phyloP scores from a whole-genome alignment of 257 asterid species.

The Jaltomata sinuosa region DNA sequence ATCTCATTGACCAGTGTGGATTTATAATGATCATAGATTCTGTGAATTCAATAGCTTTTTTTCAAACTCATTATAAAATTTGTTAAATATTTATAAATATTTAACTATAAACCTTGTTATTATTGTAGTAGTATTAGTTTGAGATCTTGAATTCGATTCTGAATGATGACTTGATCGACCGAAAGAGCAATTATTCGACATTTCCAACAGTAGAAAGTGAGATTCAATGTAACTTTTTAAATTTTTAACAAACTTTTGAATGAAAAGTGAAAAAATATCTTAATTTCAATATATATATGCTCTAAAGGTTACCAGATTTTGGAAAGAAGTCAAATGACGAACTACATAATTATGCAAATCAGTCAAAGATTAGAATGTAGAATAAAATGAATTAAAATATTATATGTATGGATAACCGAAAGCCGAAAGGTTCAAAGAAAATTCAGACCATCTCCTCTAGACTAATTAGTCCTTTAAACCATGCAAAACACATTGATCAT shows the following conservation, averaged over 20 bases:
- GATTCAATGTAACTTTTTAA: neutral
- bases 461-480: neutral
- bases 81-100: too few species aligned
- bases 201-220: neutral
- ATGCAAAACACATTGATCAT: neutral
- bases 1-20: too few species aligned
- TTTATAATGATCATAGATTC: too few species aligned
- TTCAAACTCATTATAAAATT: too few species aligned
- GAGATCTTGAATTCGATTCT: too few species aligned
- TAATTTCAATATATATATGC: neutral
- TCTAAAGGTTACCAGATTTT: neutral
- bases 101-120: too few species aligned
- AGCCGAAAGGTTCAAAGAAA: neutral
- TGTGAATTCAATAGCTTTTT: too few species aligned
- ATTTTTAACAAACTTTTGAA: neutral
- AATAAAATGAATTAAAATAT: neutral
- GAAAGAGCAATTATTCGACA: neutral
- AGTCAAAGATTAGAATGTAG: neutral
- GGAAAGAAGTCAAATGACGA: neutral
- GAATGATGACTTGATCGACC: neutral
- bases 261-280: neutral
- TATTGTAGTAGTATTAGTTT: too few species aligned
- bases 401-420: neutral
- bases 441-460: neutral
- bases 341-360: neutral